Base-by-base conservation (phyloP, 2,329 filamentous ascomycete genomes). In the Xenoacremonium recifei region DNA sequence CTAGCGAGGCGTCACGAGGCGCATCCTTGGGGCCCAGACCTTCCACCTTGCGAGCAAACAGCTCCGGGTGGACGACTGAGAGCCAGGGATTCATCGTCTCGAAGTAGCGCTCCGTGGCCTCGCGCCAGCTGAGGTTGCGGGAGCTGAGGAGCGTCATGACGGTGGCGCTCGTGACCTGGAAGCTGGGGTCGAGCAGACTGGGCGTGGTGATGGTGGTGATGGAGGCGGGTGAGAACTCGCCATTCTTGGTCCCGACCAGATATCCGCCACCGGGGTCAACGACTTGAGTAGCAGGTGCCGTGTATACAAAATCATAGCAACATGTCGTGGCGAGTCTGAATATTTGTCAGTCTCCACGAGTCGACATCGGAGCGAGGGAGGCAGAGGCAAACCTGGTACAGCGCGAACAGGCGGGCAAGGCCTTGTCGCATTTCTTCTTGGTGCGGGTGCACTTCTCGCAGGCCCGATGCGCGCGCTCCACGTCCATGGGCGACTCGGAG, bases 11-110 rank as follows among this genome's bases (percentile, higher is more conserved):
- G 21, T 60, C 50, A 18, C 45, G 48, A 23, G 51, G 54, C 4
- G 44, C 42, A 27, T 47, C 34, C 31, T 39, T 53, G 21, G 53
- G 18, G 16, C n/a, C 21, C 23, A 47, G 42, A 27, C 13, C 44
- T 13, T 58, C 50, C 18, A 49, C 47, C 36, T 63, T 61, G 18
- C 57, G 55, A 42, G 61, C 55, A 47, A 72, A 68, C 40, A 68
- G 56, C 17, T 57, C 60, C 6, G 63, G 68, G 40, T 72, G 67
- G 16, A 72, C 58, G 19, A 67, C 61, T 12, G 64, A 64, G 38
- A 65, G 64, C 69, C 69, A 71, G 6, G 64, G 59, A 43, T 72
- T 68, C 43, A 71, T 61, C 37, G 60, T 69, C 21, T 58, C 51
- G 54, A 71, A 71, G 51, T 68, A 72, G 29, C 60, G 55, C 4